Evolutionary conservation across 2,329 filamentous ascomycete genomes (phyloP).

Genomic region (Rutstroemia sp.): DNA sequence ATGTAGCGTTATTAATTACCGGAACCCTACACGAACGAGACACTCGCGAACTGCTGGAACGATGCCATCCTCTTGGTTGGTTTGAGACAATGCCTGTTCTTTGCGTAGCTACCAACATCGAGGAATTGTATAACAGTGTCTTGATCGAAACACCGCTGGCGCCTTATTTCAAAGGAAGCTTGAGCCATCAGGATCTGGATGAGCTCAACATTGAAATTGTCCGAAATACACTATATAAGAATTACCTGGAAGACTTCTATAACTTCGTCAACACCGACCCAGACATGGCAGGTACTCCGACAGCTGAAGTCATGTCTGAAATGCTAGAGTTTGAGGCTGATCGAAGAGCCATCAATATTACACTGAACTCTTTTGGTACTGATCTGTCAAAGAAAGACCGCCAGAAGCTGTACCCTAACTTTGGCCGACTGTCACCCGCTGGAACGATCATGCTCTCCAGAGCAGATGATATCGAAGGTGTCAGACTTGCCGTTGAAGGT

Average conservation of each 20-base stretch:
- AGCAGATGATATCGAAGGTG: constrained; percentile 91
- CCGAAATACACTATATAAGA: constrained; percentile 97
- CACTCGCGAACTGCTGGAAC: constrained; percentile 86
- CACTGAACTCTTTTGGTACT: constrained; percentile 95
- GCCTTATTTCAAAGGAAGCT: constrained; percentile 92
- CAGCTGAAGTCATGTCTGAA: constrained; percentile 90
- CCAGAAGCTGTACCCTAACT: constrained; percentile 90
- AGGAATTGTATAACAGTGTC: constrained; percentile 97
- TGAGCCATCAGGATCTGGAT: constrained; percentile 94
- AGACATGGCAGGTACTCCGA: constrained; percentile 82
- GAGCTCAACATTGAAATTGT: constrained; percentile 99
- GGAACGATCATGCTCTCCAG: constrained; percentile 91
- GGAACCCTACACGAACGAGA: constrained; percentile 96
- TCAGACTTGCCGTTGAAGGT: constrained; percentile 87
- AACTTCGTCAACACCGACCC: constrained; percentile 85
- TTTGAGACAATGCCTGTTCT: constrained; percentile 99
- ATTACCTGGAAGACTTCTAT: constrained; percentile 97
- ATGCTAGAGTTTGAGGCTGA: constrained; percentile 96
- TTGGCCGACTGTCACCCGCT: constrained; percentile 88
- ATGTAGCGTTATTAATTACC: constrained; percentile 94
- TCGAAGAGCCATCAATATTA: constrained; percentile 96
- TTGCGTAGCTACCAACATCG: constrained; percentile 95
- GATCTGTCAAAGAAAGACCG: constrained; percentile 89
- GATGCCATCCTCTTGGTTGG: constrained; percentile 96
- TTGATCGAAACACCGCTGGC: constrained; percentile 94